Percentiles rank a stretch among this genome's conserved stretches.
These are phyloP conservation scores for Astrocystis sublimbata DNA, from an alignment of 495 filamentous ascomycete genomes.

Conservation along the genomic window DNA sequence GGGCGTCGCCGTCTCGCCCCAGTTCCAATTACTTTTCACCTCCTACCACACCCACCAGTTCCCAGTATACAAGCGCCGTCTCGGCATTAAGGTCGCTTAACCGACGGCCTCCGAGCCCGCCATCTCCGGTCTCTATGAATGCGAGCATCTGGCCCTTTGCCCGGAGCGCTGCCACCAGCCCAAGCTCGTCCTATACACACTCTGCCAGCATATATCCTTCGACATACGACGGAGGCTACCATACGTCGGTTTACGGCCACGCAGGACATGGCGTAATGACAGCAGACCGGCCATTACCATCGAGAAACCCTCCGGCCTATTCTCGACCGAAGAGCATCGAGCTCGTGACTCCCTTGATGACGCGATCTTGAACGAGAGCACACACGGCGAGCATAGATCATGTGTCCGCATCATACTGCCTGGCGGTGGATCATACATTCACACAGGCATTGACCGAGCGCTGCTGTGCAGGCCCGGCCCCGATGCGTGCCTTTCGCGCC, in stretches of 20 bases:
- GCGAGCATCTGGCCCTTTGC: constrained; percentile 47
- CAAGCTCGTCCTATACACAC: constrained; percentile 47
- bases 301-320: constrained; percentile 44
- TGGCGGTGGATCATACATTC: neutral
- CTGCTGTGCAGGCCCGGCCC: neutral
- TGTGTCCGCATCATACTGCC: neutral
- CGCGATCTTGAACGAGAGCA: constrained; percentile 32
- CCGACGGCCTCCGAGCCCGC: constrained; percentile 49
- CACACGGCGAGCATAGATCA: neutral
- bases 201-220: constrained; percentile 42
- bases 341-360: constrained; percentile 51
- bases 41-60: constrained; percentile 41
- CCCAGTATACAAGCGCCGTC: constrained; percentile 42
- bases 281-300: constrained; percentile 46
- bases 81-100: constrained; percentile 48
- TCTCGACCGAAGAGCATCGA: constrained; percentile 54
- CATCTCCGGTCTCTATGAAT: constrained; percentile 40
- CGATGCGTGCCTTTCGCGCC: constrained; percentile 7
- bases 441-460: neutral
- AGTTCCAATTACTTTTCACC: constrained; percentile 43
- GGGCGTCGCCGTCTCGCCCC: constrained; percentile 51
- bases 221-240: constrained; percentile 49
- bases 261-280: constrained; percentile 24
- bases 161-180: constrained; percentile 47
- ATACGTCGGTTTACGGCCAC: constrained; percentile 33